Percentiles rank a stretch among this genome's conserved stretches.
Conservation (phyloP, 2,329 filamentous ascomycete species). For the Penicillium brasilianum region DNA sequence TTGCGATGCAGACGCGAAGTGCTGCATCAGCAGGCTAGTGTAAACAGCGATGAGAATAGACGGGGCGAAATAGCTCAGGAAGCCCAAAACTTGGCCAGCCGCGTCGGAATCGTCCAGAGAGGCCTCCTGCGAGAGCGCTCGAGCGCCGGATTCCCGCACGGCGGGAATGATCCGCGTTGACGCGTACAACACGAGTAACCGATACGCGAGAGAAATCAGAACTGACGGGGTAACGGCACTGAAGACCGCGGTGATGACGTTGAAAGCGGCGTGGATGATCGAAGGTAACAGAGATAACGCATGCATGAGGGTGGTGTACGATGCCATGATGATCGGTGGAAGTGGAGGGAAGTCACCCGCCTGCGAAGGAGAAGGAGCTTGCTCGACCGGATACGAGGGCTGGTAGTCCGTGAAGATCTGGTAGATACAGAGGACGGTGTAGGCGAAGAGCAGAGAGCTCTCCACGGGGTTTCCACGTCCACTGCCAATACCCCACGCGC, state of each 20-base stretch:
- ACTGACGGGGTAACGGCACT: constrained; percentile 95
- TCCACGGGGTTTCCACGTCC: constrained; percentile 94
- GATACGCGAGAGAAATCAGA: constrained; percentile 91
- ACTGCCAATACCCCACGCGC: constrained; percentile 90
- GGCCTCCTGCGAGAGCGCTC: constrained; percentile 81
- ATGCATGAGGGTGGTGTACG: constrained; percentile 88
- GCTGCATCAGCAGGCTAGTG: constrained; percentile 91
- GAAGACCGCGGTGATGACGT: constrained; percentile 86
- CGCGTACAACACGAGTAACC: constrained; percentile 92
- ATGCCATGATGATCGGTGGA: constrained; percentile 97
- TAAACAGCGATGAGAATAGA: constrained; percentile 95
- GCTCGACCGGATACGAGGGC: constrained; percentile 70
- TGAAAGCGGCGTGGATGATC: constrained; percentile 81
- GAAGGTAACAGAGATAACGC: constrained; percentile 81
- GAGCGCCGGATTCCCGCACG: constrained; percentile 82
- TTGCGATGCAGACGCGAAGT: constrained; percentile 76
- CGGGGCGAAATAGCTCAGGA: constrained; percentile 92
- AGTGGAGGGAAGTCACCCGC: constrained; percentile 83
- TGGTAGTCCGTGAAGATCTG: constrained; percentile 99
- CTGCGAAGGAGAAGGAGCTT: constrained; percentile 62
- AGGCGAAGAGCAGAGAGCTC: constrained; percentile 92
- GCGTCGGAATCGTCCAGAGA: constrained; percentile 84
- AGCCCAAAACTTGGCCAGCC: constrained; percentile 77
- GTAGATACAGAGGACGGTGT: constrained; percentile 97
- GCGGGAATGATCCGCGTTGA: constrained; percentile 95